Evolutionary conservation across 2,329 filamentous ascomycete species (phyloP).

Genomic region (Lasiodiplodia citricola): DNA sequence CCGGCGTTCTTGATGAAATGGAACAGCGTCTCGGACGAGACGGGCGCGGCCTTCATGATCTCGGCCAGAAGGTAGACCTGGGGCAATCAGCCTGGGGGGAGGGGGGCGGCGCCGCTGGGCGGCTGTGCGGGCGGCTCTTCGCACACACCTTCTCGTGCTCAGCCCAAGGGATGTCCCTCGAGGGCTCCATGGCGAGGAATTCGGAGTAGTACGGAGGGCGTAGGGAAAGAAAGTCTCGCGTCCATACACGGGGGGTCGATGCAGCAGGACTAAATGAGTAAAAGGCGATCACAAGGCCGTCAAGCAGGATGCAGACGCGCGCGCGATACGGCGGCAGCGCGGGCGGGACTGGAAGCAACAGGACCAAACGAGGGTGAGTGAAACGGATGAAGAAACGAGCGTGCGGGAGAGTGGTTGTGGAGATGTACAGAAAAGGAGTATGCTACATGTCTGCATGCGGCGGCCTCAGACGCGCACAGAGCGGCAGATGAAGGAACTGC

Average conservation of each 20-base stretch:
- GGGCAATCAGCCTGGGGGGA: slow-evolving; percentile 26
- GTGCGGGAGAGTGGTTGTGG: slow-evolving; percentile 24
- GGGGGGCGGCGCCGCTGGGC: background rate
- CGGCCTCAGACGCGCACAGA: slow-evolving; percentile 13
- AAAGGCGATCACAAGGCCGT: slow-evolving; percentile 41
- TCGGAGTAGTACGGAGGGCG: slow-evolving; percentile 34
- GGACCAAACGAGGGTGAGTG: slow-evolving; percentile 38
- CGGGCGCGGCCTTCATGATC: slow-evolving; percentile 54
- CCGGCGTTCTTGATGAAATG: slow-evolving; percentile 50
- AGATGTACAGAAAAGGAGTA: slow-evolving; percentile 24
- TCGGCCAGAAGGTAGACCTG: slow-evolving; percentile 56
- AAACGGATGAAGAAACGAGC: slow-evolving; percentile 38
- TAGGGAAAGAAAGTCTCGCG: slow-evolving; percentile 34
- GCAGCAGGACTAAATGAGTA: slow-evolving; percentile 44
- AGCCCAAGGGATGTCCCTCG: slow-evolving; percentile 50
- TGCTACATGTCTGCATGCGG: slow-evolving; percentile 27
- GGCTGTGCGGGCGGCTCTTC: slow-evolving; percentile 23
- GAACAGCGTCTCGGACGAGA: slow-evolving; percentile 51
- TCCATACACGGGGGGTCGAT: slow-evolving; percentile 31
- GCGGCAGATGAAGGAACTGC: slow-evolving; percentile 22
- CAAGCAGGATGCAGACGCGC: slow-evolving; percentile 27
- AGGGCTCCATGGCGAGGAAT: slow-evolving; percentile 47
- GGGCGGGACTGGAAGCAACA: slow-evolving; percentile 31
- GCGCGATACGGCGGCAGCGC: slow-evolving; percentile 24
- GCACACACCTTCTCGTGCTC: slow-evolving; percentile 54